Evolutionary conservation across 306 rosid species (phyloP).

Genomic region (Macrotyloma uniflorum): DNA sequence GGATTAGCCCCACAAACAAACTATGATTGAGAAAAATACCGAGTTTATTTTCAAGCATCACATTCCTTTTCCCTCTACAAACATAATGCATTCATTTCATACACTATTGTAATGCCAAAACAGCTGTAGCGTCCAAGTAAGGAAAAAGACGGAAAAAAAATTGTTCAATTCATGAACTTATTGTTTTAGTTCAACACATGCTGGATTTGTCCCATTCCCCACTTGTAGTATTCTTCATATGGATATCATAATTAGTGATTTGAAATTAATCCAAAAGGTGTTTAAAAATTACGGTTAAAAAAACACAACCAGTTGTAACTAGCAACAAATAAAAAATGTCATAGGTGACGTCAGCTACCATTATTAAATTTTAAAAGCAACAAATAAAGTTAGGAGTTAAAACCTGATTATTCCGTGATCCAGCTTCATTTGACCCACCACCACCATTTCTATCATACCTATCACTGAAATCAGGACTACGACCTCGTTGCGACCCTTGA

Average conservation of each 20-base stretch:
- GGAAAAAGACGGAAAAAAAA: constrained; percentile 4
- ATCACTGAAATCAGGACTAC: constrained; percentile 58
- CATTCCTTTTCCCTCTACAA: constrained; percentile 9
- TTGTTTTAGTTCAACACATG: not conserved
- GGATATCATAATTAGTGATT: not conserved
- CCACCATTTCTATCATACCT: constrained; percentile 67
- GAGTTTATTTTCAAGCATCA: not conserved
- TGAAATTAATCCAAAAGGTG: not conserved
- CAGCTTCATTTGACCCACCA: constrained; percentile 61
- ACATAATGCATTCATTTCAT: constrained; percentile 12
- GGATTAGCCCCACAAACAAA: constrained; percentile 17
- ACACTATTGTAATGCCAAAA: not conserved
- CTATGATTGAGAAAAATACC: not conserved
- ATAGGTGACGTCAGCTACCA: not conserved
- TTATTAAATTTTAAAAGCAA: not conserved
- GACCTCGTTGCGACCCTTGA: constrained; percentile 55
- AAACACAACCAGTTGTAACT: not conserved
- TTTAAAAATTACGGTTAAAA: not conserved
- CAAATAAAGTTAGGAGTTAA: not conserved
- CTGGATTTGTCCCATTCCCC: not conserved
- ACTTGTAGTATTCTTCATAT: not conserved
- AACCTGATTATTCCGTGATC: constrained; percentile 64
- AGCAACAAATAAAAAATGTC: not conserved
- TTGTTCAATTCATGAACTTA: not conserved
- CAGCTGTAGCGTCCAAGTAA: constrained; percentile 9